These are phyloP conservation scores for Microsporum ferrugineum DNA, from an alignment of 2,329 filamentous ascomycete genomes.

Conservation along the genomic window DNA sequence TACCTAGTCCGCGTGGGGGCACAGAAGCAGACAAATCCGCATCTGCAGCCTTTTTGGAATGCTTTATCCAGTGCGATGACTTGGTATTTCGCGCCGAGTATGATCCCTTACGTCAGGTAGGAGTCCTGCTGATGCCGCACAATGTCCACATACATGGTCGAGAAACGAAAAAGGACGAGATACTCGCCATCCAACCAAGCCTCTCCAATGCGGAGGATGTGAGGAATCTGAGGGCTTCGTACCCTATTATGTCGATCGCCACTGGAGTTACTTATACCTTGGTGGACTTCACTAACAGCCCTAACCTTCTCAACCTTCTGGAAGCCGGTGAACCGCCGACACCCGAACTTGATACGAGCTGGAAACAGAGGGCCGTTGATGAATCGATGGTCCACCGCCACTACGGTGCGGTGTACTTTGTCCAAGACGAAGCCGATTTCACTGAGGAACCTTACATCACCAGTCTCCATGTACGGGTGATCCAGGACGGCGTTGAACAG, in stretches of 20 bases:
- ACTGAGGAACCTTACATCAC: slow-evolving; percentile 20
- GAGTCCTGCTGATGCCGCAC: slow-evolving; percentile 55
- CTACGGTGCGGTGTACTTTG: slow-evolving; percentile 25
- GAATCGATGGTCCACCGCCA: slow-evolving; percentile 12
- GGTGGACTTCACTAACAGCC: slow-evolving; percentile 22
- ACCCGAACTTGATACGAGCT: slow-evolving; percentile 21
- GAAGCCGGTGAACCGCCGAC: slow-evolving; percentile 19
- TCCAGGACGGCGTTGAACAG: slow-evolving; percentile 32
- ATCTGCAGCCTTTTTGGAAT: slow-evolving; percentile 12
- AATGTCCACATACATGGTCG: slow-evolving; percentile 50
- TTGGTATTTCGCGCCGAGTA: slow-evolving; percentile 36
- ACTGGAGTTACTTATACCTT: slow-evolving; percentile 52
- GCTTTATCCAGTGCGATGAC: slow-evolving; percentile 2
- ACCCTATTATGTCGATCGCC: slow-evolving; percentile 52
- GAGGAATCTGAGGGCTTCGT: slow-evolving; percentile 23
- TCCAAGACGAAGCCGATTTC: slow-evolving; percentile 18
- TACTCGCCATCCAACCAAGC: slow-evolving; percentile 20
- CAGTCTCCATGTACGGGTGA: slow-evolving; percentile 24
- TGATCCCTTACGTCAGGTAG: slow-evolving; percentile 32
- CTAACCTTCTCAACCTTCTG: slow-evolving; percentile 17
- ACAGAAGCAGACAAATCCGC: neutral
- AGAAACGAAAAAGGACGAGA: slow-evolving; percentile 20
- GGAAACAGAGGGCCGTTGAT: slow-evolving; percentile 11
- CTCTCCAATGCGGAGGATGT: slow-evolving; percentile 18
- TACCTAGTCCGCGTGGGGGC: neutral